These are phyloP conservation scores for Gonium pectorale DNA, from an alignment of 139 green algal genomes.

Conservation along the genomic window DNA sequence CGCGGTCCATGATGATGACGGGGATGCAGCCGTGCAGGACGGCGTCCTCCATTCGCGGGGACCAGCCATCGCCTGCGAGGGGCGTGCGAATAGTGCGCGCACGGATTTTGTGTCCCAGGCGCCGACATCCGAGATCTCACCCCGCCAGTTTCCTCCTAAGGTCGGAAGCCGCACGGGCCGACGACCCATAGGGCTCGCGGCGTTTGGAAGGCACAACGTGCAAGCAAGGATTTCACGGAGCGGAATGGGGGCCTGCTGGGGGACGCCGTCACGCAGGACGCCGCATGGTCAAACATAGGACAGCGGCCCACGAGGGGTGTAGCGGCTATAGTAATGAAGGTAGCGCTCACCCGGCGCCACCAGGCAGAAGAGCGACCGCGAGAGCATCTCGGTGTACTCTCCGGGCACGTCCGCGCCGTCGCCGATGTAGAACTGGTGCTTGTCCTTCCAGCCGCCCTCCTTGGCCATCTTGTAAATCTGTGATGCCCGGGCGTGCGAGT, in stretches of 20 bases:
- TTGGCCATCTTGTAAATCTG: conserved; percentile 31
- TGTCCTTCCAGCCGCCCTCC: conserved; percentile 17
- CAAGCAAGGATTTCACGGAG: no score
- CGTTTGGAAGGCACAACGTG: no score
- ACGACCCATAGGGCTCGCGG: no score
- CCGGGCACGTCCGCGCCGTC: conserved; percentile 19
- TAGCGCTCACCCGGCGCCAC: conserved; percentile 51
- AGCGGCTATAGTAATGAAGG: no score
- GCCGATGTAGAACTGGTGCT: conserved; percentile 22
- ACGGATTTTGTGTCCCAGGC: no score
- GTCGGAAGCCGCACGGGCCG: no score
- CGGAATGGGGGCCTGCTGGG: no score
- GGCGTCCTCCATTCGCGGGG: conserved; percentile 63
- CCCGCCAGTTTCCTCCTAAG: no score
- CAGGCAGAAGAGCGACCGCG: conserved; percentile 50
- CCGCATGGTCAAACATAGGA: no score
- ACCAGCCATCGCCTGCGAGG: conserved; percentile 63
- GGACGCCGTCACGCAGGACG: neutral
- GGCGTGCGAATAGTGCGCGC: neutral
- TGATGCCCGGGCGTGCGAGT: no score
- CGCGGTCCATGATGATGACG: conserved; percentile 62
- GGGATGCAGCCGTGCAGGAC: conserved; percentile 77
- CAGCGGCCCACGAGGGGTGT: no score
- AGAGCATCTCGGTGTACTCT: conserved; percentile 44
- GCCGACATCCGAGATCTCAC: no score